Conservation (phyloP, 176 grass and related monocot genomes). For the Bothriochloa decipiens region DNA sequence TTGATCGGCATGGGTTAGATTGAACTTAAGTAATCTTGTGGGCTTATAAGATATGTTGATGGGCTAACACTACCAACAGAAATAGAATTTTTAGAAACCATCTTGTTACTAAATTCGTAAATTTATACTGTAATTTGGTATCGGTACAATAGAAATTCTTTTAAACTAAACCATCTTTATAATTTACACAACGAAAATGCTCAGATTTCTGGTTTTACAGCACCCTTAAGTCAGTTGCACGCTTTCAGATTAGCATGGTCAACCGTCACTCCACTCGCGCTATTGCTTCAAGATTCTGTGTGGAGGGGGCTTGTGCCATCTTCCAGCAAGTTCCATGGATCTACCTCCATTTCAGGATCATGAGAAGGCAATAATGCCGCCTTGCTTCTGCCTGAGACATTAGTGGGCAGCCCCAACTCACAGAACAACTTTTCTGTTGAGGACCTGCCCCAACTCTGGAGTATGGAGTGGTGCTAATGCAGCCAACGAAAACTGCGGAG, state of each 20-base stretch:
- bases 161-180: too few species aligned
- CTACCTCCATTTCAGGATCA: conserved; percentile 81
- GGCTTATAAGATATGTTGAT: too few species aligned
- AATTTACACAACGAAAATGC: too few species aligned
- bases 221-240: conserved; percentile 90
- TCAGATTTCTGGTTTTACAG: too few species aligned
- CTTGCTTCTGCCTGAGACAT: conserved; percentile 68
- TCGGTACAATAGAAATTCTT: too few species aligned
- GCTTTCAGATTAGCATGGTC: conserved; percentile 89
- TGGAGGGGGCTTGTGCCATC: conserved; percentile 78
- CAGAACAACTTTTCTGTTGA: conserved; percentile 54
- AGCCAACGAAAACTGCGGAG: conserved; percentile 63
- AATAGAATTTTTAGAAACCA: too few species aligned
- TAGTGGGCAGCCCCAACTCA: conserved; percentile 58
- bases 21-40: too few species aligned
- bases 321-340: conserved; percentile 88
- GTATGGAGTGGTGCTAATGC: conserved; percentile 57
- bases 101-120: too few species aligned
- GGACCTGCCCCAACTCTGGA: conserved; percentile 43
- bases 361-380: conserved; percentile 48
- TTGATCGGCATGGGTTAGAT: too few species aligned
- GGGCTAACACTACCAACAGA: too few species aligned
- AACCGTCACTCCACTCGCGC: conserved; percentile 36
- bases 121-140: too few species aligned
- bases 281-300: conserved; percentile 47